Base-by-base conservation (phyloP, 768 basidiomycete genomes). In the Exsudoporus frostii region DNA sequence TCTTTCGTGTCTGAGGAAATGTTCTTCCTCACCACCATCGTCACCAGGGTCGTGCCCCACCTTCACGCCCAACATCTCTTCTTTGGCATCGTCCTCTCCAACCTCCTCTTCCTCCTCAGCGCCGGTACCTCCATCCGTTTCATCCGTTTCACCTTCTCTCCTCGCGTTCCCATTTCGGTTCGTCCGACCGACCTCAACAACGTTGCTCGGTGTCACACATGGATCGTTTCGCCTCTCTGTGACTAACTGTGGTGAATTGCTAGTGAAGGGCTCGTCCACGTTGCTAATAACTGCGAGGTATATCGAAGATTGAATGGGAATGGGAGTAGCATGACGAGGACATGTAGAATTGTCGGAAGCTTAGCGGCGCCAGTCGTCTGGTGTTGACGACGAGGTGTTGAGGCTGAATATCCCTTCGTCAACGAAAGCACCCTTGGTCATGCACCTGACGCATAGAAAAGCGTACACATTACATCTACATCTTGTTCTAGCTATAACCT, bases 1-100 rank as follows among this genome's bases (percentile, higher is more conserved):
- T 40, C 88, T 83, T 59, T 90, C 85, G 65, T 98, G 98, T 68
- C 98, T 98, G 62, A 98, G 77, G 0, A 88, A 81, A 33, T 90
- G 94, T 73, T 96, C 94, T 19, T 61, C 64, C 1, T 54, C 61
- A 4, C 59, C 63, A 13, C 33, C 44, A 8, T 55, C 48, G 22
- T 42, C 53, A 25, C 54, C 46, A 10, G 39, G 36, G 24, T 57
- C 37, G 5, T 46, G 33, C 3, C 25, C 47, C 29, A 34, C 43
- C 30, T 22, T 44, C 33, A 19, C 45, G 38, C 41, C 45, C 29
- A 24, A 32, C 6, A 49, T 44, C 30, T 45, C 37, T n/a, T 48
- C 60, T 22, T 36, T 34, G 34, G 20, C 24, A 19, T 38, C 49
- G 0, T 53, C 55, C 20, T 48, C 45, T n/a, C 17, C 51, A 24